These are phyloP conservation scores for Yamadazyma kitorensis DNA, from an alignment of 805 yeast species.

Conservation along the genomic window DNA sequence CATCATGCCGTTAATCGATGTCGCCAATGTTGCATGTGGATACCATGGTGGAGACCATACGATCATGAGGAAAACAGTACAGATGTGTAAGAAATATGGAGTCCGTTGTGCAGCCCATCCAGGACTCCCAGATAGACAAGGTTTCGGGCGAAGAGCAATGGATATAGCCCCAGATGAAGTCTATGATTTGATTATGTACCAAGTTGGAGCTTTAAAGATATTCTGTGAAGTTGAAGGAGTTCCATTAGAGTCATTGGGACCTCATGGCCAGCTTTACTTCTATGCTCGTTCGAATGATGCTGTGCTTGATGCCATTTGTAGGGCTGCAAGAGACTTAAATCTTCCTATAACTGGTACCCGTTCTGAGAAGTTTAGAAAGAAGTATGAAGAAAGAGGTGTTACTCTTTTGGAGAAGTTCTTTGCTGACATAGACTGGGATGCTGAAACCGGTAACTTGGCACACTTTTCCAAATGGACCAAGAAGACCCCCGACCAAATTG, in stretches of 20 bases:
- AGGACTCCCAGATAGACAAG: conserved; percentile 33
- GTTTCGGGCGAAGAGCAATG: conserved; percentile 36
- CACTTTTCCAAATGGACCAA: conserved; percentile 19
- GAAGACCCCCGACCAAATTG: conserved; percentile 26
- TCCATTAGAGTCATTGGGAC: conserved; percentile 27
- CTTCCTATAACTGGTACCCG: conserved; percentile 35
- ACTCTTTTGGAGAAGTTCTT: conserved; percentile 32
- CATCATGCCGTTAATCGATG: conserved; percentile 34
- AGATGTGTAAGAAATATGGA: conserved; percentile 26
- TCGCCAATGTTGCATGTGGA: conserved; percentile 39
- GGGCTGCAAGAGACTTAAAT: conserved; percentile 27
- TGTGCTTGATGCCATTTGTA: conserved; percentile 31
- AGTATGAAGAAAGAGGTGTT: conserved; percentile 30
- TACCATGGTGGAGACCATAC: conserved; percentile 36
- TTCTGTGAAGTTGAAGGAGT: conserved; percentile 31
- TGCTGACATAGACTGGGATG: conserved; percentile 29
- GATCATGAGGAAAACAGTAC: conserved; percentile 29
- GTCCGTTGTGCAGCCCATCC: conserved; percentile 38
- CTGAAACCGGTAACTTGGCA: conserved; percentile 22
- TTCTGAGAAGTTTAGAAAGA: conserved; percentile 20
- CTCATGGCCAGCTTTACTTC: conserved; percentile 34
- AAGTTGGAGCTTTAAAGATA: conserved; percentile 34
- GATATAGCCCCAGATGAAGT: conserved; percentile 32
- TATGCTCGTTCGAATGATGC: conserved; percentile 29
- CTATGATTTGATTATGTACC: conserved; percentile 30